Percentiles rank a stretch among this genome's conserved stretches.
These are phyloP conservation scores for Trapa bicornis DNA, from an alignment of 345 rosid genomes.

Conservation along the genomic window DNA sequence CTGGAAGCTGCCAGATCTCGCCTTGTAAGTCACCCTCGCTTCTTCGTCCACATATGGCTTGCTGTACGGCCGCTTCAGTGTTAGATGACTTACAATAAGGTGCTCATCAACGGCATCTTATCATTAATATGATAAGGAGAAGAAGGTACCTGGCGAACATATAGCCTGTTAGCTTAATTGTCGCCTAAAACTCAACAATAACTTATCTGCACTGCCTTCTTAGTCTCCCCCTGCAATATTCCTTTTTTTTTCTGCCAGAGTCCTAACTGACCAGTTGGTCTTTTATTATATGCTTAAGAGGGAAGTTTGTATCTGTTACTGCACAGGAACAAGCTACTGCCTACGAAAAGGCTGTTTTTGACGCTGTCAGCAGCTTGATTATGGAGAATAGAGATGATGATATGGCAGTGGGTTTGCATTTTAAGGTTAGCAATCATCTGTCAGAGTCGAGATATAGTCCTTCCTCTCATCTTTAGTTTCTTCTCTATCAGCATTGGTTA, in stretches of 20 bases:
- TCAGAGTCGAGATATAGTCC: not conserved
- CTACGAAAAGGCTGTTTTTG: conserved; percentile 65
- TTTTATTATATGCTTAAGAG: not conserved
- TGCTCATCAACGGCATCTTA: not conserved
- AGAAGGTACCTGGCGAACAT: not conserved
- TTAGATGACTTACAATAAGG: not conserved
- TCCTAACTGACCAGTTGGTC: not conserved
- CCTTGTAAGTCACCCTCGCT: conserved; percentile 28
- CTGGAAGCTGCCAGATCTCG: conserved; percentile 47
- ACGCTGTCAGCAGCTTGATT: conserved; percentile 39
- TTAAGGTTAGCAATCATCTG: conserved; percentile 26
- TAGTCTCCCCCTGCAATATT: not conserved
- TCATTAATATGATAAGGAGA: not conserved
- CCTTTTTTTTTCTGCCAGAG: not conserved
- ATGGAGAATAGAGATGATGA: conserved; percentile 57
- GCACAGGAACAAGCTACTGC: conserved; percentile 56
- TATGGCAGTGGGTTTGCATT: conserved; percentile 47
- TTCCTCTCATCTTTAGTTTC: not conserved
- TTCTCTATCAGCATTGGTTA: not conserved
- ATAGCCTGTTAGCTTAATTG: not conserved
- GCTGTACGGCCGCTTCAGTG: not conserved
- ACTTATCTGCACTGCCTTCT: not conserved
- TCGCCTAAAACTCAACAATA: not conserved
- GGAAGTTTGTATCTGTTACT: not conserved
- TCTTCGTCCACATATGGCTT: not conserved